phyloP scores from a whole-genome alignment of 225 moss, liverwort and hornwort genomes.

The Pseudoscleropodium purum region DNA sequence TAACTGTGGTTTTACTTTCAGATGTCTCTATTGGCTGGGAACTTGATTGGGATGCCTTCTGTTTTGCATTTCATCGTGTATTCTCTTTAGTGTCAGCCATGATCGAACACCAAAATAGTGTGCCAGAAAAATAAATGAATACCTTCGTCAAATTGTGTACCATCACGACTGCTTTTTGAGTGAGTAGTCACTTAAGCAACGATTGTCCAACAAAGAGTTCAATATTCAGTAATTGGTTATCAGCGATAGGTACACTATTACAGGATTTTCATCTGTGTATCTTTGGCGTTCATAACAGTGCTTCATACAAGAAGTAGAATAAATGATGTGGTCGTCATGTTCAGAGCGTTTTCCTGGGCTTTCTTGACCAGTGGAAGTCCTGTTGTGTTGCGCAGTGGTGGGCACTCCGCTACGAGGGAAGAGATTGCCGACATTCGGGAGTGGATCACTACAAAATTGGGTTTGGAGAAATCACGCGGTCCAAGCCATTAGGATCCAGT shows the following conservation, averaged over 20 bases:
- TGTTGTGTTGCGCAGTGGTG: constrained; percentile 26
- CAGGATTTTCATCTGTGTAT: neutral
- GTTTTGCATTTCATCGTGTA: neutral
- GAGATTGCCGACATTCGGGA: constrained; percentile 40
- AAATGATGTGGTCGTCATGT: neutral
- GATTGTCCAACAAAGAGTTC: neutral
- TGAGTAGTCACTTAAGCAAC: neutral
- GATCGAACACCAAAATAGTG: neutral
- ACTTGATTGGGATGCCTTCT: neutral
- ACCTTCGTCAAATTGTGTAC: neutral
- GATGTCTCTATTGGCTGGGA: neutral
- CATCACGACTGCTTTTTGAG: neutral
- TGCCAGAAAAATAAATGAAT: neutral
- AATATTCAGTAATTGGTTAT: neutral
- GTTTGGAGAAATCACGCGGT: constrained; percentile 14
- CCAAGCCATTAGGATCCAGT: neutral
- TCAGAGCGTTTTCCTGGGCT: neutral
- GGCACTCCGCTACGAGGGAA: constrained; percentile 30
- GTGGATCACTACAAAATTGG: constrained; percentile 33
- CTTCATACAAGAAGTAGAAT: neutral
- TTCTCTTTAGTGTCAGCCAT: neutral
- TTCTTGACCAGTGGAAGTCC: neutral
- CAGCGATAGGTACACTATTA: neutral
- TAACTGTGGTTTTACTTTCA: neutral
- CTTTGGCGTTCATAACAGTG: neutral